These are phyloP conservation scores for Fusarium dimerum DNA, from an alignment of 2,329 filamentous ascomycete genomes.

Conservation along the genomic window DNA sequence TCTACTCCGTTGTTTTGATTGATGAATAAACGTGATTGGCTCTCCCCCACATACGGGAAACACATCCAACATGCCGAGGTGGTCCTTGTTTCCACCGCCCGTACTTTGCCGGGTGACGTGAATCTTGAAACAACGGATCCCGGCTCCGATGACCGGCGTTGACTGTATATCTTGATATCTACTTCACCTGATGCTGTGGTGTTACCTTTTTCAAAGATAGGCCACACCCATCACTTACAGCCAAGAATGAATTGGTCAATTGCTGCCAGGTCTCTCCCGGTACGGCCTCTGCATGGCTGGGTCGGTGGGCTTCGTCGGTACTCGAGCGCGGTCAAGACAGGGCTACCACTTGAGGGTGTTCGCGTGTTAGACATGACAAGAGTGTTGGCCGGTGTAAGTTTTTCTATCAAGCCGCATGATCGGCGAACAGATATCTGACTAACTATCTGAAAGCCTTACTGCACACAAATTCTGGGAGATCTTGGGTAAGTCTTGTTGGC, in stretches of 20 bases:
- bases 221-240: neutral
- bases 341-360: constrained; percentile 76
- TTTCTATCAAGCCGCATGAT: neutral
- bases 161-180: neutral
- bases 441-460: constrained; percentile 71
- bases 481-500: constrained; percentile 68
- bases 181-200: neutral
- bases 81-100: neutral
- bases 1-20: no score
- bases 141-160: neutral
- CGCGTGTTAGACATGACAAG: constrained; percentile 95
- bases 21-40: no score
- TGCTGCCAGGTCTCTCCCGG: constrained; percentile 19
- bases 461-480: constrained; percentile 94
- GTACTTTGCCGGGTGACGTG: neutral
- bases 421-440: constrained; percentile 12
- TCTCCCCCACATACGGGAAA: neutral
- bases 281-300: constrained; percentile 19
- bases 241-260: constrained; percentile 19
- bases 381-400: constrained; percentile 85
- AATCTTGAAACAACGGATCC: neutral
- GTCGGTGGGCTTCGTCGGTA: constrained; percentile 28
- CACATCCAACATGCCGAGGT: neutral
- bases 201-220: neutral
- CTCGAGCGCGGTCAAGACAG: constrained; percentile 30